phyloP scores from a whole-genome alignment of 2,329 filamentous ascomycete species.

The Emmonsiellopsis sp. region DNA sequence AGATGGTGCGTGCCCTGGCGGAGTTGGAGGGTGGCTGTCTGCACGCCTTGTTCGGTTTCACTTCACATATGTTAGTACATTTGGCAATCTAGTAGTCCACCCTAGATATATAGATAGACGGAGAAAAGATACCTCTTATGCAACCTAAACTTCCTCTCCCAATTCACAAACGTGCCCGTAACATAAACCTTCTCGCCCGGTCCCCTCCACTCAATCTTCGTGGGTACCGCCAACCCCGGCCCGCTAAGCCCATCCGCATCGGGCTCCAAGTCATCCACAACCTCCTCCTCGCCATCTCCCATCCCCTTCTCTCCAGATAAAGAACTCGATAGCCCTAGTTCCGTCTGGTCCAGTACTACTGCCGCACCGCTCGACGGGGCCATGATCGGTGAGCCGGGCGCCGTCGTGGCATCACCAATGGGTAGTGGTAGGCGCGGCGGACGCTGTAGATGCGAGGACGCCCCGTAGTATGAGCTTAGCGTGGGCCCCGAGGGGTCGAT shows the following conservation, averaged over 20 bases:
- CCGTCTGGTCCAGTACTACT: constrained; percentile 18
- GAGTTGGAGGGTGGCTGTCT: constrained; percentile 71
- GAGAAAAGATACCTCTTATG: constrained; percentile 64
- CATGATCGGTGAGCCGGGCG: constrained; percentile 82
- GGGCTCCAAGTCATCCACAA: constrained; percentile 63
- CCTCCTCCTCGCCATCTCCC: constrained; percentile 47
- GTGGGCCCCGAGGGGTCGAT: constrained; percentile 35
- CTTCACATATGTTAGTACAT: constrained; percentile 4
- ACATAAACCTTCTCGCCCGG: constrained; percentile 88
- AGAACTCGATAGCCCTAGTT: constrained; percentile 21
- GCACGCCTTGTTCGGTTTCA: constrained; percentile 46
- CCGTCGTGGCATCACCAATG: constrained; percentile 84
- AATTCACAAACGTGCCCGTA: constrained; percentile 93
- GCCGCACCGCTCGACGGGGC: constrained; percentile 52
- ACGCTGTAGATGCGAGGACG: constrained; percentile 35
- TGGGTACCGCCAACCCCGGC: constrained; percentile 72
- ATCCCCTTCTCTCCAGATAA: background rate
- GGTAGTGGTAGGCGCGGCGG: constrained; percentile 85
- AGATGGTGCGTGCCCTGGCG: constrained; percentile 92
- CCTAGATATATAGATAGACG: background rate
- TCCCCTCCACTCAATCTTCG: constrained; percentile 73
- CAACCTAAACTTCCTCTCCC: constrained; percentile 88
- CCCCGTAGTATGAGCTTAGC: constrained; percentile 40
- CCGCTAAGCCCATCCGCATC: constrained; percentile 34
- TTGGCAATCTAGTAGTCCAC: background rate